Percentiles rank a stretch among this genome's conserved stretches.
Evolutionary conservation across 179 eudicot species (phyloP).

Genomic region (Actinidia chinensis): DNA sequence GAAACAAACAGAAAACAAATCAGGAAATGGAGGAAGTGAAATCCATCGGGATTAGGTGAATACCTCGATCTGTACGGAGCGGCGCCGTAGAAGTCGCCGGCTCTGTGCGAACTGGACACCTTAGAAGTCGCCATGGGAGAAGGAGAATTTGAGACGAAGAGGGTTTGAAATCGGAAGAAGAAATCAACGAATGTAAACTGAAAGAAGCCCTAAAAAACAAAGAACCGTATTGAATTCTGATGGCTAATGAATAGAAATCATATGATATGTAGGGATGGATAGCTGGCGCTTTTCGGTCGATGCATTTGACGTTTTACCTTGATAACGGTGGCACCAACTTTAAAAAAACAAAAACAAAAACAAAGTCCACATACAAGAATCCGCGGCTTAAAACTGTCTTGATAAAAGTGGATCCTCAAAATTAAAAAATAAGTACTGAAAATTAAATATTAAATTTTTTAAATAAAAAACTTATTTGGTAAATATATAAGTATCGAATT

Average conservation of each 20-base stretch:
- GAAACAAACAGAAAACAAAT: not conserved
- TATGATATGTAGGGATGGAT: no score
- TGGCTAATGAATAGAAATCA: not conserved
- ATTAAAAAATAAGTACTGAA: no score
- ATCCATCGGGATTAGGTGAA: not conserved
- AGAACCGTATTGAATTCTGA: not conserved
- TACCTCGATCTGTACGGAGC: conserved; percentile 54
- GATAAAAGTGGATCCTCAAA: no score
- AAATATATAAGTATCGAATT: no score
- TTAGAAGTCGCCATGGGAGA: conserved; percentile 46
- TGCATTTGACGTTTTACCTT: no score
- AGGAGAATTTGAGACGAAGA: not conserved
- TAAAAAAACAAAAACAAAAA: no score
- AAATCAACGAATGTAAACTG: not conserved
- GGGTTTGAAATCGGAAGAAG: not conserved
- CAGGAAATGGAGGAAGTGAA: not conserved
- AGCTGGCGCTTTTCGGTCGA: no score
- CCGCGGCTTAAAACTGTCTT: no score
- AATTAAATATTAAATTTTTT: no score
- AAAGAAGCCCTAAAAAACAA: not conserved
- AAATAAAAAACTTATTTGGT: no score
- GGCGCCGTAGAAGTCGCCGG: conserved; percentile 35
- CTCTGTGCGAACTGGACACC: conserved; percentile 28
- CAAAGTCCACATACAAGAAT: no score
- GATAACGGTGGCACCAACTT: no score